These are phyloP conservation scores for Eucalyptus coolabah DNA, from an alignment of 345 rosid species.

Conservation along the genomic window DNA sequence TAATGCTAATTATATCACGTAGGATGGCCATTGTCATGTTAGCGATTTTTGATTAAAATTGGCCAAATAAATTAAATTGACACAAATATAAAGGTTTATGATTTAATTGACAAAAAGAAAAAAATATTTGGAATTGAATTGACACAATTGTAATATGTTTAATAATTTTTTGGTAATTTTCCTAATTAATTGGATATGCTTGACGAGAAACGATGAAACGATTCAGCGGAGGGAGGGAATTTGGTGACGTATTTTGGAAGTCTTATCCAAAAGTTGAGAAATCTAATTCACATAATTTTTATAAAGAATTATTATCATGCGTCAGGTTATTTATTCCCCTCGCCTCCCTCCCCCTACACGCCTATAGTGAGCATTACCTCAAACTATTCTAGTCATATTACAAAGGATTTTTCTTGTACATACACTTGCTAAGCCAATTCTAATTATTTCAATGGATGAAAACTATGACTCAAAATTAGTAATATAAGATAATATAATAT, in stretches of 20 bases:
- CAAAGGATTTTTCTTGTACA: neutral
- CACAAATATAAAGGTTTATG: too few relatives aligned
- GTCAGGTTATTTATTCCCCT: neutral
- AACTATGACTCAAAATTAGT: neutral
- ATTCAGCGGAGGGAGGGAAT: neutral
- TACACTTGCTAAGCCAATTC: neutral
- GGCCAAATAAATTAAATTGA: fast-evolving
- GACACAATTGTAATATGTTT: too few relatives aligned
- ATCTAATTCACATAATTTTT: neutral
- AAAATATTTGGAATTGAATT: too few relatives aligned
- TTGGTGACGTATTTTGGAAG: neutral
- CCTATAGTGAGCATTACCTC: neutral
- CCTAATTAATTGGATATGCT: neutral
- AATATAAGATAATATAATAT: neutral
- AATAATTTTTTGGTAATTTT: neutral
- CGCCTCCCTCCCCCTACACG: fast-evolving
- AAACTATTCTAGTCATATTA: neutral
- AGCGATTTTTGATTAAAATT: too few relatives aligned
- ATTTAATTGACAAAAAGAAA: too few relatives aligned
- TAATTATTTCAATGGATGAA: neutral
- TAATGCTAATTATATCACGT: fast-evolving
- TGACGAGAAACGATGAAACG: neutral
- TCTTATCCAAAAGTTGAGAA: neutral
- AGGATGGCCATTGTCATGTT: fast-evolving
- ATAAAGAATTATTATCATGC: neutral